A percentile compares a stretch with the other conserved stretches of the same genome.
Conservation (phyloP, 441 rosid species). For the Geranium incanum region DNA sequence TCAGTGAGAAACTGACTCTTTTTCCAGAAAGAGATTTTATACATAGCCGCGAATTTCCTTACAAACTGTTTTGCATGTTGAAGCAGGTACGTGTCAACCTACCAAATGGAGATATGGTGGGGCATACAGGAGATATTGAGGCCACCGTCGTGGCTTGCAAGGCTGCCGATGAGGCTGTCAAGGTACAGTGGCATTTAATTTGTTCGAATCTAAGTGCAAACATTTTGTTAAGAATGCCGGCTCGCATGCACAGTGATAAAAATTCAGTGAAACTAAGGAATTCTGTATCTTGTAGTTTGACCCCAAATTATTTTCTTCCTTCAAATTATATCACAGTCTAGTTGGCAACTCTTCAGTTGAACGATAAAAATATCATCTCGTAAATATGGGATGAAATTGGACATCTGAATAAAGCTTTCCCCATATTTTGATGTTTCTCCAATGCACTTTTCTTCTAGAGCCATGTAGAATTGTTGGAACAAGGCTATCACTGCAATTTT, state of each 20-base stretch:
- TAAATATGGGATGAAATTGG: neutral
- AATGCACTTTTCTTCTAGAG: neutral
- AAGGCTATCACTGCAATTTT: neutral
- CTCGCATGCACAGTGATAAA: neutral
- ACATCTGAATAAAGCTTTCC: neutral
- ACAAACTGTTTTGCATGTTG: neutral
- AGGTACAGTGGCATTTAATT: slow-evolving; percentile 35
- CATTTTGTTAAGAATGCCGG: neutral
- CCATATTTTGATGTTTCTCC: neutral
- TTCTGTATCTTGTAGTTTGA: neutral
- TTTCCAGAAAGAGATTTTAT: neutral
- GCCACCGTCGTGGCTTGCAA: slow-evolving; percentile 87
- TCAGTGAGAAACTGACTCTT: neutral
- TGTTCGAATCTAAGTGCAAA: too few species aligned
- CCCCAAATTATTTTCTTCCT: neutral
- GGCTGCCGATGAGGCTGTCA: slow-evolving; percentile 83
- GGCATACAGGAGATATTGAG: slow-evolving; percentile 86
- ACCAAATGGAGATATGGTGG: slow-evolving; percentile 95
- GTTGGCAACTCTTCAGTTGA: neutral
- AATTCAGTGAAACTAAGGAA: neutral
- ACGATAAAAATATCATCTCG: neutral
- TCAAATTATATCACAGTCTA: neutral
- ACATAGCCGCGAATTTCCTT: neutral
- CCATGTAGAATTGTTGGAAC: neutral
- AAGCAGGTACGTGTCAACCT: slow-evolving; percentile 71